Base-by-base conservation (phyloP, 2,329 filamentous ascomycete genomes). In the Fusarium miscanthi region DNA sequence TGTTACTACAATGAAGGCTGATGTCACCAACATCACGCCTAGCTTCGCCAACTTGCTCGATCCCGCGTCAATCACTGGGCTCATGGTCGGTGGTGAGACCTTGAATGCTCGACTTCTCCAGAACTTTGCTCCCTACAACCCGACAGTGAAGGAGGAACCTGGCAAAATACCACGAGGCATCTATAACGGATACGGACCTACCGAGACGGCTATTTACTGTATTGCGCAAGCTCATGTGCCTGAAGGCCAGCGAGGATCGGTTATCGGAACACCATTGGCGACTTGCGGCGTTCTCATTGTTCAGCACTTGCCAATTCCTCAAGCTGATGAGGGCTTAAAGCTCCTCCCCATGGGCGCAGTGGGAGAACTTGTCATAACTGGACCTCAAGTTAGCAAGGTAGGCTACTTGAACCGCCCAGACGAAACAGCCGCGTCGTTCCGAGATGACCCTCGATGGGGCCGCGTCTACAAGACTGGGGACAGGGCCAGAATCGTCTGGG, bases 31-130 rank as follows among this genome's bases (percentile, higher is more conserved):
- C 4, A 52, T 71, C 13, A 71, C 69, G 0, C 69, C 69, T 0
- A 69, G 63, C 4, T 71, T 72, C 9, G 69, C 68, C 4, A 71
- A 40, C 16, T 48, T 71, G 4, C 5, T 71, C 1, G 69, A 72
- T 3, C 63, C 63, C 1, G 25, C 25, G 0, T 71, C 52, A 0
- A 46, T 71, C 3, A 42, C 12, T 2, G 68, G 68, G 3, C 21
- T 71, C 3, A 69, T 71, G 68, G 69, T 71, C 5, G 69, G 69
- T 5, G 69, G 69, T 10, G 69, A 71, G n/a, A 71, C 68, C 3
- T 14, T 72, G 25, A 71, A 56, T 14, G 21, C 68, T 16, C 59
- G 48, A 1, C 52, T 71, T 1, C 27, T 71, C 21, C 69, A 42
- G 10, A 43, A 64, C 6, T 71, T 71, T 38, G 17, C 69, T 8